A percentile compares a stretch with the other conserved stretches of the same genome.
Conservation (phyloP, 2,329 filamentous ascomycete genomes). For the Fusarium nematophilum region DNA sequence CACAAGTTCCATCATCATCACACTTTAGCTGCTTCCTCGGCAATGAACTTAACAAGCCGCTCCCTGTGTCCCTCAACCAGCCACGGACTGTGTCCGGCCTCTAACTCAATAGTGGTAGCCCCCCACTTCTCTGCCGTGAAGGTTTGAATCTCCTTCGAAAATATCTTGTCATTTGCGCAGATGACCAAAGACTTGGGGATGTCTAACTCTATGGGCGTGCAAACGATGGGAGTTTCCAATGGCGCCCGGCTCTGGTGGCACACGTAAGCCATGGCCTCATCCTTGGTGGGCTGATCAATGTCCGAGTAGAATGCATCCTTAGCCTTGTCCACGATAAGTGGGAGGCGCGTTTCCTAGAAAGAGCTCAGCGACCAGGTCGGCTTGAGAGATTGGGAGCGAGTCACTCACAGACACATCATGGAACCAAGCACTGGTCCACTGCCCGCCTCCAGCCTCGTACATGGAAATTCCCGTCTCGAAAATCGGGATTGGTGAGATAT, state of each 20-base stretch:
- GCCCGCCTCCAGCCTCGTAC: constrained; percentile 11
- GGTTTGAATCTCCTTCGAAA: neutral
- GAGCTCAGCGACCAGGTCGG: rapidly evolving
- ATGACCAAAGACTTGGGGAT: constrained; percentile 19
- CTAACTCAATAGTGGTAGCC: constrained; percentile 12
- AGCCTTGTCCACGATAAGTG: neutral
- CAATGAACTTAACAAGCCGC: constrained; percentile 17
- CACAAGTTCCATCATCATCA: too few species aligned
- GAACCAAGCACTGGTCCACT: constrained; percentile 11
- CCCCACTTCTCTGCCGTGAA: constrained; percentile 21
- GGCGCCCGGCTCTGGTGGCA: constrained; percentile 23
- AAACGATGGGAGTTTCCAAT: constrained; percentile 11
- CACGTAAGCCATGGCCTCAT: constrained; percentile 8
- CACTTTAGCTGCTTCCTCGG: neutral
- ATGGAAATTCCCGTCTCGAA: constrained; percentile 24
- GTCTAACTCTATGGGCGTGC: constrained; percentile 1
- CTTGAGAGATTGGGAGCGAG: neutral
- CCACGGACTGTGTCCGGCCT: constrained; percentile 35
- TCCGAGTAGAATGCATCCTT: constrained; percentile 26
- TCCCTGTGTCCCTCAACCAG: constrained; percentile 10
- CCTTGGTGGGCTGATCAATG: constrained; percentile 7
- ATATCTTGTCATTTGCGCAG: constrained; percentile 15
- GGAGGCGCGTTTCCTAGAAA: constrained; percentile 10
- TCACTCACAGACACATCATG: constrained; percentile 16
- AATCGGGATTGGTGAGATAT: constrained; percentile 17